phyloP scores from a whole-genome alignment of 2,329 filamentous ascomycete species.

The Dissoconium aciculare region DNA sequence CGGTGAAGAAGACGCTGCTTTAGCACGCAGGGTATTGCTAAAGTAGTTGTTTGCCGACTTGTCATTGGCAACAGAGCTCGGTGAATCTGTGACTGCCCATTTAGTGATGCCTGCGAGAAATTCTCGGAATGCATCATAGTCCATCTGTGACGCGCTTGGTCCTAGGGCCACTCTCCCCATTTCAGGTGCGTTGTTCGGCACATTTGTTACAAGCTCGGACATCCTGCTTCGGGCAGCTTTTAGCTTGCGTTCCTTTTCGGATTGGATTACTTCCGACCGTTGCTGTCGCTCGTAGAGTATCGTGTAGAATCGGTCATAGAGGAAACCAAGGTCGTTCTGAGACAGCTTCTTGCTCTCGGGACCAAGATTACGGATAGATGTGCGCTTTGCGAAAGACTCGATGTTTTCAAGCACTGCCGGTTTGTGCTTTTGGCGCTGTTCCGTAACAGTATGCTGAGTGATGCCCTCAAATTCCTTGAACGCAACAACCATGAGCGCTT shows the following conservation, averaged over 20 bases:
- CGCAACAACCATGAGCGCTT: slow-evolving; percentile 96
- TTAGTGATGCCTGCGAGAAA: slow-evolving; percentile 74
- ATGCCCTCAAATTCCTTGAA: slow-evolving; percentile 97
- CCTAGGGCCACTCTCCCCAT: slow-evolving; percentile 78
- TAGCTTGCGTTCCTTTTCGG: slow-evolving; percentile 48
- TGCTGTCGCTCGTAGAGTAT: slow-evolving; percentile 86
- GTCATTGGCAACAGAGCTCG: slow-evolving; percentile 42
- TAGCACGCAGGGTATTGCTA: slow-evolving; percentile 27
- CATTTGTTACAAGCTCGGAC: slow-evolving; percentile 34
- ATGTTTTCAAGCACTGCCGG: slow-evolving; percentile 89
- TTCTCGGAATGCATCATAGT: slow-evolving; percentile 90
- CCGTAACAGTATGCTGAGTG: slow-evolving; percentile 81
- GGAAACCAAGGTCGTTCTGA: slow-evolving; percentile 67
- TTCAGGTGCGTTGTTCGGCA: slow-evolving; percentile 44
- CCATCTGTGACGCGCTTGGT: slow-evolving; percentile 83
- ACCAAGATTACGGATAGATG: slow-evolving; percentile 86
- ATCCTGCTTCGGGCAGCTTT: slow-evolving; percentile 46
- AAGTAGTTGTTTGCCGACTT: slow-evolving; percentile 43
- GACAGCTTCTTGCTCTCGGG: slow-evolving; percentile 87
- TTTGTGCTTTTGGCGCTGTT: slow-evolving; percentile 83
- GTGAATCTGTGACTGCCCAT: slow-evolving; percentile 86
- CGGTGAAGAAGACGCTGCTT: slow-evolving; percentile 33
- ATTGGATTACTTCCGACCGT: slow-evolving; percentile 58
- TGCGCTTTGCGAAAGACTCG: slow-evolving; percentile 92
- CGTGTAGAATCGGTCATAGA: slow-evolving; percentile 90